Base-by-base conservation (phyloP, 352 stramenopile species). In the Thalassiosira allenii region DNA sequence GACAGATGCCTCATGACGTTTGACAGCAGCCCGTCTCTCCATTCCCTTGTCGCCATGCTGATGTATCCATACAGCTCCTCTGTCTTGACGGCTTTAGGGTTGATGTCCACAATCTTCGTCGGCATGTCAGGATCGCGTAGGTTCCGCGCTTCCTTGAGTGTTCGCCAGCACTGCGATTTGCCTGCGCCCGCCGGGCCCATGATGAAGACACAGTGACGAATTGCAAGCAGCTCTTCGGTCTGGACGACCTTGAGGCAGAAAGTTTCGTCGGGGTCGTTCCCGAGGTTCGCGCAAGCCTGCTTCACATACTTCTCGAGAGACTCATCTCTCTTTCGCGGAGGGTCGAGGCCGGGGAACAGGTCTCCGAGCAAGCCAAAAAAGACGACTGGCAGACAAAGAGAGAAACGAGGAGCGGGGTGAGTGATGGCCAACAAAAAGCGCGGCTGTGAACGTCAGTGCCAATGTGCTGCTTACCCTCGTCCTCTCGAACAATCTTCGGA, bases 1-100 rank as follows among this genome's bases (percentile, higher is more conserved):
- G 94, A 94, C 95, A 98, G 98, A 78, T 95, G 96, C 27, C 97
- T 94, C 96, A 99, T 98, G 52, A 98, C 95, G 40, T 96, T 96
- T 11, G 94, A 98, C 23, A 99, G 72, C 9, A 98, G 93, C 23
- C 96, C 96, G 82, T 98, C 96, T 84, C 97, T 98, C 96, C 96
- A 98, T 84, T 98, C 96, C 52, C 97, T 97, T 64, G 75, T 93
- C 23, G 96, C 93, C 4, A 98, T 88, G 9, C 95, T 98, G 94
- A 98, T 98, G 83, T 95, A 98, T 20, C 96, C 95, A 71, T 98
- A 98, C 6, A 98, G 76, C 64, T 98, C 95, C 52, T 97, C 94
- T 0, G 93, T 93, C 11, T 91, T 96, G 11, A 98, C 94, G 14
- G 95, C 78, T 79, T 98, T 98, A 0, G 96, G 96, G 78, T 98